phyloP scores from a whole-genome alignment of 2,329 filamentous ascomycete genomes.

The Phoma sp. region DNA sequence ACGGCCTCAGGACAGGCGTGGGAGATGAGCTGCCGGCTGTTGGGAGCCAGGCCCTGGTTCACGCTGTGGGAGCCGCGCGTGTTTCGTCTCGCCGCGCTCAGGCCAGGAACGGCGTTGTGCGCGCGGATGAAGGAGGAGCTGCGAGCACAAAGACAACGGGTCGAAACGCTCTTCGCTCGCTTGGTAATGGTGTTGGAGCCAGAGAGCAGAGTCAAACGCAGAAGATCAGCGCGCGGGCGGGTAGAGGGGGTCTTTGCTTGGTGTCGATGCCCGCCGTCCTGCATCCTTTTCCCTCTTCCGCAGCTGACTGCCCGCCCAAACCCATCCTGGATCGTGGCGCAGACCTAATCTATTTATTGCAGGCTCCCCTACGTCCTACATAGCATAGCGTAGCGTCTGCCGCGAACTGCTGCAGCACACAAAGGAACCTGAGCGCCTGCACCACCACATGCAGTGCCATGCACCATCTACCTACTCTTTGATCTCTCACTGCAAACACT shows the following conservation, averaged over 20 bases:
- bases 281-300: conserved; percentile 6
- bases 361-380: background rate
- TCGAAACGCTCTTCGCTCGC: conserved; percentile 8
- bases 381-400: background rate
- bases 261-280: conserved; percentile 2
- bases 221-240: conserved; percentile 14
- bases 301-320: conserved; percentile 22
- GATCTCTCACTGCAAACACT: conserved; percentile 15
- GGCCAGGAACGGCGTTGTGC: conserved; percentile 12
- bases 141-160: conserved; percentile 7
- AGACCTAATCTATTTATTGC: conserved; percentile 19
- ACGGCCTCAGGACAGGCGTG: conserved; percentile 13
- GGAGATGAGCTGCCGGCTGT: conserved; percentile 18
- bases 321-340: conserved; percentile 17
- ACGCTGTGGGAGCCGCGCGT: conserved; percentile 18
- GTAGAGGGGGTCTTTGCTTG: conserved; percentile 12
- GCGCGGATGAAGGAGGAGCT: conserved; percentile 7
- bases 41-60: conserved; percentile 13
- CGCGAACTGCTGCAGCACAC: conserved; percentile 12
- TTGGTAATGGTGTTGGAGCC: conserved; percentile 15
- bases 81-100: conserved; percentile 18
- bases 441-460: conserved; percentile 10
- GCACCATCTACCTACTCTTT: conserved; percentile 2
- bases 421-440: conserved; percentile 9
- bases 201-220: conserved; percentile 12